Evolutionary conservation across 495 filamentous ascomycete genomes (phyloP).

Genomic region (Pyronema omphalodes): DNA sequence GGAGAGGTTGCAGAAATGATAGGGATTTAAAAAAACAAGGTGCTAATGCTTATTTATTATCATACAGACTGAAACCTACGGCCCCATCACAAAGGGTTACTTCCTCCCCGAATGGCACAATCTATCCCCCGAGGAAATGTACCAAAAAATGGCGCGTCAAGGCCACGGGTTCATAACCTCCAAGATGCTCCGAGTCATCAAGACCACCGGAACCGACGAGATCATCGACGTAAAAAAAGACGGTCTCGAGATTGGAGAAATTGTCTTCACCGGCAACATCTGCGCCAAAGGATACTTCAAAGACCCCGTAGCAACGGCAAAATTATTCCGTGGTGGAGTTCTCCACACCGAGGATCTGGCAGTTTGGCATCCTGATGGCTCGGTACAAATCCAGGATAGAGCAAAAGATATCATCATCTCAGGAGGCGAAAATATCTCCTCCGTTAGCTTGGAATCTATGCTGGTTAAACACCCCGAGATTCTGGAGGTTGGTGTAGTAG

Average conservation of each 20-base stretch:
- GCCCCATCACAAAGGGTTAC: conserved; percentile 89
- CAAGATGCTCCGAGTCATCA: conserved; percentile 65
- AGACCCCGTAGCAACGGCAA: conserved; percentile 67
- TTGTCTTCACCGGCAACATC: conserved; percentile 80
- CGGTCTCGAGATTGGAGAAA: conserved; percentile 84
- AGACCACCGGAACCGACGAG: conserved; percentile 34
- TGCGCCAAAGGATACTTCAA: conserved; percentile 85
- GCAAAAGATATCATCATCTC: conserved; percentile 98
- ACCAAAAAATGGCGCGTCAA: conserved; percentile 73
- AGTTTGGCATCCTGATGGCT: conserved; percentile 77
- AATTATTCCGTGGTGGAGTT: conserved; percentile 74
- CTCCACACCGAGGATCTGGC: conserved; percentile 82
- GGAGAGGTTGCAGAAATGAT: not conserved
- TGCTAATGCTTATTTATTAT: not conserved
- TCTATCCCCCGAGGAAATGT: conserved; percentile 53
- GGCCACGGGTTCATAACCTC: conserved; percentile 76
- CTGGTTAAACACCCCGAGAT: conserved; percentile 77
- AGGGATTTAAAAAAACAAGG: not conserved
- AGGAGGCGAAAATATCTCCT: conserved; percentile 93
- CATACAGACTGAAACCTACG: conserved; percentile 65
- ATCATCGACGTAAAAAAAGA: conserved; percentile 61
- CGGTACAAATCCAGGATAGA: conserved; percentile 79
- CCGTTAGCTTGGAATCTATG: conserved; percentile 79
- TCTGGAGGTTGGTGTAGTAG: conserved; percentile 77
- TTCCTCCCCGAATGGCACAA: conserved; percentile 62